Evolutionary conservation across 495 filamentous ascomycete genomes (phyloP).

Genomic region (Clohesyomyces aquaticus): DNA sequence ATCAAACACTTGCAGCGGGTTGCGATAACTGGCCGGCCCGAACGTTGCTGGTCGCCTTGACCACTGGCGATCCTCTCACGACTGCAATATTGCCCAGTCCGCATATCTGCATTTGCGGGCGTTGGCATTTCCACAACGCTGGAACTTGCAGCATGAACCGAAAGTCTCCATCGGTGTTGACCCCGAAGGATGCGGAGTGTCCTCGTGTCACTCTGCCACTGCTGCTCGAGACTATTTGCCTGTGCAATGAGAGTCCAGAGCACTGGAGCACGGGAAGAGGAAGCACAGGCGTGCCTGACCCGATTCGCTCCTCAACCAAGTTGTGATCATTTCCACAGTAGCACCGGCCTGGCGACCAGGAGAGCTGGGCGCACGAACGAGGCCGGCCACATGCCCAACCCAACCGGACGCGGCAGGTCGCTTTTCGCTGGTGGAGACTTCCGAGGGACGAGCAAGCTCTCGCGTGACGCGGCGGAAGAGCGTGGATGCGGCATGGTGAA

Average conservation of each 20-base stretch:
- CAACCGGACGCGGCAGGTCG: conserved; percentile 28
- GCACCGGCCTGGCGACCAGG: conserved; percentile 13
- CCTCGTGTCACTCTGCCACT: conserved; percentile 15
- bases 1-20: conserved; percentile 39
- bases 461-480: conserved; percentile 28
- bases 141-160: conserved; percentile 23
- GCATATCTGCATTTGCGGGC: conserved; percentile 30
- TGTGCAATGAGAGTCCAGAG: conserved; percentile 5
- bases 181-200: conserved; percentile 26
- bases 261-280: conserved; percentile 8
- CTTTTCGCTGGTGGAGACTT: neutral
- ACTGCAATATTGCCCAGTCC: conserved; percentile 39
- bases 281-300: conserved; percentile 3
- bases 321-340: conserved; percentile 32
- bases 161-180: conserved; percentile 12
- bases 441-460: conserved; percentile 12
- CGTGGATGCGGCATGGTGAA: conserved; percentile 30
- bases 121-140: conserved; percentile 12
- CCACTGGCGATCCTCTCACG: conserved; percentile 34
- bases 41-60: conserved; percentile 31
- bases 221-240: conserved; percentile 16
- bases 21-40: conserved; percentile 43
- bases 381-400: conserved; percentile 17
- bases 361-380: conserved; percentile 8
- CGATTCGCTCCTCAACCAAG: conserved; percentile 11